Evolutionary conservation across 2,329 filamentous ascomycete species (phyloP), one percentile per base, ranked within the genome.

Genomic region (Elsinoe australis): DNA sequence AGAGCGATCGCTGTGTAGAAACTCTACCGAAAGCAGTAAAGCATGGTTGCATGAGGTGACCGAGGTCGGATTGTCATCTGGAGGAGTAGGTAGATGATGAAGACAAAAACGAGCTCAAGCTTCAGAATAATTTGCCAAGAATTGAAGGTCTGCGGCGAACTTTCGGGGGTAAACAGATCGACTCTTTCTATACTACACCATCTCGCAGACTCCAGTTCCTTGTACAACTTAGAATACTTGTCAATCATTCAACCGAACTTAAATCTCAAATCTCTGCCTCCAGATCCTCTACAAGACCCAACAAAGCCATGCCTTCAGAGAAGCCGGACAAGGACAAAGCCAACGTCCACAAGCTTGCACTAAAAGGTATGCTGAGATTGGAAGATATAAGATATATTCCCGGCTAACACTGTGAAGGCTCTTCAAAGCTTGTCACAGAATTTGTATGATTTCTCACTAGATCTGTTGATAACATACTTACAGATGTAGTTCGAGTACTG

Each of bases 301-400:
- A n/a, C n/a, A n/a, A n/a, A n/a, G n/a, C n/a, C 42, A 51, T 48
- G 41, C 34, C 42, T 17, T 39, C 49, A 5, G 33, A 48, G 49
- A 51, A 41, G 22, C 21, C 36, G 29, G 50, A 52, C 49, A 68
- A 73, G 52, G 77, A 80, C 61, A 88, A 88, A 61, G 86, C 87
- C 57, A 95, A 95, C 69, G 81, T 88, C 52, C 92, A 98, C 73
- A 96, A 95, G 74, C 79, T 98, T 54, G 86, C 89, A 29, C 75
- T 95, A 53, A 90, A 88, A 68, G 87, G 85, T 69, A 58, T 57
- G 47, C 50, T 51, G 34, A 49, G n/a, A n/a, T n/a, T n/a, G n/a
- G n/a, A n/a, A n/a, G n/a, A n/a, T n/a, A n/a, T n/a, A n/a, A n/a
- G n/a, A n/a, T n/a, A n/a, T n/a, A n/a, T n/a, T n/a, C n/a, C n/a